Percentiles rank a stretch among this genome's conserved stretches.
Evolutionary conservation across 2,329 filamentous ascomycete genomes (phyloP).

Genomic region (Aspergillus sp.): DNA sequence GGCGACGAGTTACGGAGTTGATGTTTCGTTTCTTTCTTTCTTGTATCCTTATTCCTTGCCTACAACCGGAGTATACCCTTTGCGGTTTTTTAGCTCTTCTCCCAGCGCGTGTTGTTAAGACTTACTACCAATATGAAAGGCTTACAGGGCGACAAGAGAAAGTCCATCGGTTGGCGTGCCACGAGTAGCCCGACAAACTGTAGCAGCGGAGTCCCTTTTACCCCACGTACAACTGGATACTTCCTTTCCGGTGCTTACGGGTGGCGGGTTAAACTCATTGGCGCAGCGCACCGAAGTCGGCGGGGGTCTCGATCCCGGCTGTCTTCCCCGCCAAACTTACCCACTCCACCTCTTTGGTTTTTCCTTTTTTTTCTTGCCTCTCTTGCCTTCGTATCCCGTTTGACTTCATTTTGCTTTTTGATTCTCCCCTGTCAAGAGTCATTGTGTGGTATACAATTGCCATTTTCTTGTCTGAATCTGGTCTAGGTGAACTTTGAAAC

Average conservation of each 20-base stretch:
- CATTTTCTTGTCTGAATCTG: neutral
- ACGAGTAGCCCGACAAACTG: neutral
- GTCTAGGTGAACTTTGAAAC: neutral
- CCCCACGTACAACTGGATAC: neutral
- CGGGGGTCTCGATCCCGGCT: neutral
- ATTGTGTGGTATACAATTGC: neutral
- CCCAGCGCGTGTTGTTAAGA: neutral
- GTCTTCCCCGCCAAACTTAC: neutral
- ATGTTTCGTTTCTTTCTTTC: neutral
- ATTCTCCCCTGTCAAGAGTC: neutral
- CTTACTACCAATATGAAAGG: neutral
- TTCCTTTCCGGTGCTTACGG: neutral
- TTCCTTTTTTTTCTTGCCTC: neutral
- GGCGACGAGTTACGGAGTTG: conserved; percentile 10
- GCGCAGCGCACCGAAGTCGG: neutral
- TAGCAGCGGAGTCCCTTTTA: neutral
- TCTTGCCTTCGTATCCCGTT: neutral
- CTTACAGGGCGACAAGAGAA: neutral
- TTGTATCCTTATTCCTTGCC: neutral
- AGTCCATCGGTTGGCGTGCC: neutral
- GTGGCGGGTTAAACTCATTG: neutral
- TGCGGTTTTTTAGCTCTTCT: neutral
- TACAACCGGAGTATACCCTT: neutral
- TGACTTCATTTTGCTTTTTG: neutral
- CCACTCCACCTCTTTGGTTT: conserved; percentile 5